Base-by-base conservation (phyloP, 495 filamentous ascomycete species). In the Podospora didyma region DNA sequence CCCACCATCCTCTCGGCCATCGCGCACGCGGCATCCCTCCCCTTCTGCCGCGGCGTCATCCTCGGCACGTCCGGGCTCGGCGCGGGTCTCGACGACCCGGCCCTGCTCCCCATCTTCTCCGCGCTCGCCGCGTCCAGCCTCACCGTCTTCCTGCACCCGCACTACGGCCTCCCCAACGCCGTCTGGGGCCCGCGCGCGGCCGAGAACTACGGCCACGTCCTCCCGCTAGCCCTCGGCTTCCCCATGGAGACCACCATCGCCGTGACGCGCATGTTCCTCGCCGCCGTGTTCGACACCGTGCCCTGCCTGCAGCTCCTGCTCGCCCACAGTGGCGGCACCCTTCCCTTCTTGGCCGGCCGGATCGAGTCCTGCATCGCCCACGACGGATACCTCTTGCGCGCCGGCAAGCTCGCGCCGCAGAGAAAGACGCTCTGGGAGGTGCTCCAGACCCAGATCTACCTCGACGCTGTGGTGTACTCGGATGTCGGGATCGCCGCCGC, bases 231-330 rank as follows among this genome's bases (percentile, higher is more conserved):
- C 0, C 68, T 97, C 2, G 92, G 93, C 3, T 97, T 96, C 66
- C 93, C 93, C 1, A 77, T 97, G 39, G 93, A 97, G 68, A 97
- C 93, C 0, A 96, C 92, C 7, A 92, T 97, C 54, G 89, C 92
- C 0, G 86, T 97, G 1, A 85, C 90, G 2, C 75, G 93, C 9
- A 96, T 97, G 91, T 82, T 88, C 17, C 72, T 97, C 1, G 80
- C 84, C 2, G 89, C 90, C 0, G 89, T 96, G 1, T 97, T 92
- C 68, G 92, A 96, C 68, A 79, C 80, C 7, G 89, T 90, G 24
- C 82, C 81, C 0, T 69, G 71, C n/a, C 68, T 97, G 59, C 73
- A 82, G 12, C 79, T 97, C 53, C 69, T 97, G 44, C 73, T 97
- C 9, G 93, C 93, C 2, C 93, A 97, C 70, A 88, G 87, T 11